A percentile compares a stretch with the other conserved stretches of the same genome.
phyloP scores from a whole-genome alignment of 2,329 filamentous ascomycete species.

The Trichoderma harzianum region DNA sequence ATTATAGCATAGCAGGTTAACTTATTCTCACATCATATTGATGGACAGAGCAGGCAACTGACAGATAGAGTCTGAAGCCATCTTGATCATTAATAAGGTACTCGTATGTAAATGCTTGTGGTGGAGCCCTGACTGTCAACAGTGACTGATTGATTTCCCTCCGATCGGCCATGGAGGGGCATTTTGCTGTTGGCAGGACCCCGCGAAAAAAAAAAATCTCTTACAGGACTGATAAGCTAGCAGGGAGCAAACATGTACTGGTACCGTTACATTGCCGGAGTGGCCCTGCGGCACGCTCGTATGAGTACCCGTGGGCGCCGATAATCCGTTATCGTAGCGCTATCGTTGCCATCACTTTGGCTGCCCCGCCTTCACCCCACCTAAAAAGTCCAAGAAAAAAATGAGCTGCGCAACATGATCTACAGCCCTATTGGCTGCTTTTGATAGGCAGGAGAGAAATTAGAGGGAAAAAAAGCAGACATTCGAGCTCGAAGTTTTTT shows the following conservation, averaged over 20 bases:
- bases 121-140: neutral
- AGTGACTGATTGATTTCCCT: neutral
- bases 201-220: conserved; percentile 7
- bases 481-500: neutral
- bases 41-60: too few species aligned
- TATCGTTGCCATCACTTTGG: neutral
- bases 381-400: neutral
- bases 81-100: conserved; percentile 18
- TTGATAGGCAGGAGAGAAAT: neutral
- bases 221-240: neutral
- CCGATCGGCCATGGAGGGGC: conserved; percentile 12
- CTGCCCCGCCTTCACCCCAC: conserved; percentile 17
- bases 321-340: conserved; percentile 5
- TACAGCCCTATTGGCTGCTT: conserved; percentile 3
- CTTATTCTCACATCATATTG: neutral
- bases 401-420: conserved; percentile 9
- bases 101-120: neutral
- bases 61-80: conserved; percentile 30
- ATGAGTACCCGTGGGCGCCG: neutral
- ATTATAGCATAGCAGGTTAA: conserved; percentile 18
- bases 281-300: neutral
- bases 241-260: neutral
- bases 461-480: conserved; percentile 10
- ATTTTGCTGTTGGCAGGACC: neutral
- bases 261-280: neutral